Conservation (phyloP, 371 early-diverging fungal genomes). For the Mortierella sp. region DNA sequence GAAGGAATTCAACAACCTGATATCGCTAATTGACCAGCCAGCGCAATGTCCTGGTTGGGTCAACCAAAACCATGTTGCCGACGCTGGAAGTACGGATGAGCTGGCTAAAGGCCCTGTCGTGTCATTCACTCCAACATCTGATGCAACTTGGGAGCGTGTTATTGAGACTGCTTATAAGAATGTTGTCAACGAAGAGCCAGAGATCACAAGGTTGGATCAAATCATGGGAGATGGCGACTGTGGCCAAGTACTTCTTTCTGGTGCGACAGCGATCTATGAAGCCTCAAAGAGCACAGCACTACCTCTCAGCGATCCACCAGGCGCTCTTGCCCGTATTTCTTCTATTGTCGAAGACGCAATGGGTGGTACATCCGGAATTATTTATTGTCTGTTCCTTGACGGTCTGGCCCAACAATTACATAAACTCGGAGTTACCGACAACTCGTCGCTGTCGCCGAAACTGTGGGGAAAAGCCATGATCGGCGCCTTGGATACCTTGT, state of each 20-base stretch:
- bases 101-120: conserved; percentile 38
- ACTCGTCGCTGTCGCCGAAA: conserved; percentile 19
- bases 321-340: conserved; percentile 65
- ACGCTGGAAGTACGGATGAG: conserved; percentile 57
- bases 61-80: conserved; percentile 42
- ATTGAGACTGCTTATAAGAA: conserved; percentile 66
- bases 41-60: conserved; percentile 73
- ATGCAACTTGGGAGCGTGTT: conserved; percentile 60
- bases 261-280: conserved; percentile 66
- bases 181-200: conserved; percentile 76
- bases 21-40: conserved; percentile 62
- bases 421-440: neutral
- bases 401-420: conserved; percentile 73
- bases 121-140: conserved; percentile 44
- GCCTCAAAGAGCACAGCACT: conserved; percentile 58
- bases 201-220: conserved; percentile 78
- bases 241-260: conserved; percentile 78
- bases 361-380: conserved; percentile 85
- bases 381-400: conserved; percentile 83
- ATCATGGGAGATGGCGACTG: conserved; percentile 89
- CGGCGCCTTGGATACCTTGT: conserved; percentile 69
- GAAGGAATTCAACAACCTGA: conserved; percentile 30
- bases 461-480: conserved; percentile 38
- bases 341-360: conserved; percentile 76
- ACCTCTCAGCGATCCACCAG: conserved; percentile 59